Evolutionary conservation across 164 flowering plant species (phyloP), one percentile per base, ranked within the genome.

Genomic region (Pachysandra terminalis): DNA sequence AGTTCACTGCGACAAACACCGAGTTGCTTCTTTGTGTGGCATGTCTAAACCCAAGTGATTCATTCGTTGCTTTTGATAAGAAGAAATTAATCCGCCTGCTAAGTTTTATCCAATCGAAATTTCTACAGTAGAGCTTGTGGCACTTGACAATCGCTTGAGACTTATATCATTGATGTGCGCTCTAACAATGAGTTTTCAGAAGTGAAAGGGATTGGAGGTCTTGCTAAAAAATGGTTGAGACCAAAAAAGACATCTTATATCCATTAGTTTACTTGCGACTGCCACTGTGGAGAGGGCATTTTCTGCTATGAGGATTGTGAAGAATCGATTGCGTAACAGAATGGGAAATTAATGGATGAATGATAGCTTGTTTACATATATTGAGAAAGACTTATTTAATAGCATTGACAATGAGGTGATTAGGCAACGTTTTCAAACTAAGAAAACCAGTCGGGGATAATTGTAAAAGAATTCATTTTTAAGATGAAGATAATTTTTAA

Each of bases 1-100:
- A 56, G 27, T 78, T 74, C 24, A 68, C 24, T 25, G 69, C 71
- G 57, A 40, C n/a, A 19, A 78, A 53, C 16, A 71, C 58, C 8
- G 69, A 74, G 37, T 63, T 78, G 28, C 64, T 74, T 52, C 37
- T 71, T 65, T 74, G 68, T 48, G 17, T 71, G 32, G 56, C 76
- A 1, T 78, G 76, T 32, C 53, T 72, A 12, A 22, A 24, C 51
- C 71, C 71, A 5, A 51, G 6, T 21, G 48, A 71, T 61, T 68
- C 58, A 56, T 72, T 73, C 59, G 19, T 16, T 56, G 41, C 65
- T 32, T 78, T 65, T 66, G 69, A 74, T 2, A 66, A 69, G 49
- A 13, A 51, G 16, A 74, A 54, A 24, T 66, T 75, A 40, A n/a
- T 70, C 8, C 22, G 41, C 14, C 58, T 77, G 60, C 66, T 35